Base-by-base conservation (phyloP, 768 basidiomycete species). In the Lanmaoa pseudosensibilis region DNA sequence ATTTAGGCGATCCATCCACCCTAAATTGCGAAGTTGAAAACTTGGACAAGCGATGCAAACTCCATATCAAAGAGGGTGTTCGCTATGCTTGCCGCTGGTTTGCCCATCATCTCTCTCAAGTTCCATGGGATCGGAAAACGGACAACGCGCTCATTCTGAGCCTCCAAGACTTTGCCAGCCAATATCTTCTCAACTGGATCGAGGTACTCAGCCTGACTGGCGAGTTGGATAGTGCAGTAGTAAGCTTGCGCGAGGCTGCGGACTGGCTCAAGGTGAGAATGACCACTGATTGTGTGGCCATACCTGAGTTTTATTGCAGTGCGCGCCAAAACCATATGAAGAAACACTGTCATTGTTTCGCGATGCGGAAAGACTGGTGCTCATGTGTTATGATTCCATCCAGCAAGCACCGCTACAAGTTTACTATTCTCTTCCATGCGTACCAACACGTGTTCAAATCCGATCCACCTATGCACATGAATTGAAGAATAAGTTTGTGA, bases 41-140 rank as follows among this genome's bases (percentile, higher is more conserved):
- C 48, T n/a, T 65, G 23, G 43, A 49, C 37, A 44, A 58, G 32
- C 51, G 50, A 34, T 48, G 63, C 56, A 61, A 55, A 30, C 25
- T 44, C n/a, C 40, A 25, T 23, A 56, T 65, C 5, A 56, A 56
- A 38, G 59, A 56, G 16, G 63, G 59, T 5, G 49, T 64, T 37
- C 58, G 56, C 18, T 65, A 65, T 32, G 62, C 63, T 43, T 65
- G 63, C 27, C 63, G 63, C 23, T 61, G 62, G 58, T 65, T 64
- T 32, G 30, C 59, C 21, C 50, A 57, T 13, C 63, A 65, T 50
- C 30, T 65, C 19, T 57, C 59, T 15, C 50, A 48, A 9, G 52
- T 65, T n/a, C 55, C 54, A 25, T 52, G 53, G 43, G 52, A 58
- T 39, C 36, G 6, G 19, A 46, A 1, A 23, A 44, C 34, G 36